Evolutionary conservation across 2,329 filamentous ascomycete species (phyloP), one percentile per base, ranked within the genome.

Genomic region (Lomentospora prolificans): DNA sequence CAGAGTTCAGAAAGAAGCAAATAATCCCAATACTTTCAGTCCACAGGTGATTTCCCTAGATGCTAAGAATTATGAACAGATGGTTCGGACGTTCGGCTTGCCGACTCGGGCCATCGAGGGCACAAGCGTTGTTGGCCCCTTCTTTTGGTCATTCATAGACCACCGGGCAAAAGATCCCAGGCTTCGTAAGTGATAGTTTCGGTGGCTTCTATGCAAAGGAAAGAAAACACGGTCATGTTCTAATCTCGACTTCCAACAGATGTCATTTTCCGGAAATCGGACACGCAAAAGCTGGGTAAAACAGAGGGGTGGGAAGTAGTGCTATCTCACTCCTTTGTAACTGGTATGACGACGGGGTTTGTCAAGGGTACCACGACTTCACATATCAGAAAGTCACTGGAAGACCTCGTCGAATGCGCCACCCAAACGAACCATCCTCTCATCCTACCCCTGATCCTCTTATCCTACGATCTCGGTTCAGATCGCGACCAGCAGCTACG

Each of bases 241-340:
- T n/a, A n/a, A n/a, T n/a, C n/a, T n/a, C n/a, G n/a, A n/a, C n/a
- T n/a, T n/a, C n/a, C n/a, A n/a, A n/a, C n/a, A 80, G 77, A 85
- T 62, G 79, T 85, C 60, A 75, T 85, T 57, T 82, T 81, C 63
- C 78, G 81, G 60, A 85, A 85, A 66, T 82, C 79, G 14, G 81
- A 85, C 62, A 81, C 84, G 30, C 77, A 79, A 52, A 85, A 85
- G 64, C 83, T 80, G 68, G 81, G 79, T 58, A 75, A 74, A 63
- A 85, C 81, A 14, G 77, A 81, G 55, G 82, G 82, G 50, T 85
- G 80, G 80, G 82, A 85, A 67, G 72, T 84, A 57, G 81, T 82
- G 71, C 74, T 85, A 28, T 82, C 79, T 2, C 73, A 85, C 65
- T 75, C 72, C 50, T 77, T 84, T 66, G 70, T 66, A 8, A 77